Percentiles rank a stretch among this genome's conserved stretches.
Evolutionary conservation across 495 filamentous ascomycete genomes (phyloP).

Genomic region (Penicillium psychrofluorescens): DNA sequence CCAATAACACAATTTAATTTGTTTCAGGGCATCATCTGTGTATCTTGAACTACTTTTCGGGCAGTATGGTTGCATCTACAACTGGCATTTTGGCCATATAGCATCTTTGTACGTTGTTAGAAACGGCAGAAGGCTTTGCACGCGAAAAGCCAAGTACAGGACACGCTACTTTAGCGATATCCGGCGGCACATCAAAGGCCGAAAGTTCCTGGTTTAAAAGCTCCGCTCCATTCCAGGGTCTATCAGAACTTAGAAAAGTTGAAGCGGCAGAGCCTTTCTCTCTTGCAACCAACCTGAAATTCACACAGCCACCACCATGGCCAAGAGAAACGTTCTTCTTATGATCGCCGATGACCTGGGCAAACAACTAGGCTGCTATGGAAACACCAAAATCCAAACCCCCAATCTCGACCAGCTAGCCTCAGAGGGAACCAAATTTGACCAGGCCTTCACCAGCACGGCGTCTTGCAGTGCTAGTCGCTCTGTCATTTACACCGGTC

Average conservation of each 20-base stretch:
- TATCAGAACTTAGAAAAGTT: not conserved
- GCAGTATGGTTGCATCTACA: too few relatives aligned
- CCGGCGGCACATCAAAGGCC: not conserved
- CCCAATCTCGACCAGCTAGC: slow-evolving; percentile 36
- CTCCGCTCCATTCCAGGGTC: too few relatives aligned
- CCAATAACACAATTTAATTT: too few relatives aligned
- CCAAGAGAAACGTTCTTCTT: slow-evolving; percentile 28
- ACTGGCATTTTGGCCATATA: too few relatives aligned
- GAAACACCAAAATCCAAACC: slow-evolving; percentile 21
- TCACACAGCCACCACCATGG: slow-evolving; percentile 2
- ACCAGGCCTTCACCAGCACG: slow-evolving; percentile 35
- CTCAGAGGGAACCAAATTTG: slow-evolving; percentile 23
- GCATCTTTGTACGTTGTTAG: too few relatives aligned
- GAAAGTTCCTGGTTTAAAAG: not conserved
- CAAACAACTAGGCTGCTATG: slow-evolving; percentile 32
- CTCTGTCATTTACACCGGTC: slow-evolving; percentile 37
- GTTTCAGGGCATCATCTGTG: too few relatives aligned
- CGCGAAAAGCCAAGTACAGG: not conserved
- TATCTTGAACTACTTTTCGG: too few relatives aligned
- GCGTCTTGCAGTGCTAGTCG: slow-evolving; percentile 39
- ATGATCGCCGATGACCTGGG: slow-evolving; percentile 39
- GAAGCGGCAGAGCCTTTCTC: too few relatives aligned
- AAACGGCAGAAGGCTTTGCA: too few relatives aligned
- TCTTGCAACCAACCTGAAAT: not conserved
- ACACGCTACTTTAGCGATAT: not conserved